phyloP scores from a whole-genome alignment of 495 filamentous ascomycete species.

The Aspergillus panamensis region DNA sequence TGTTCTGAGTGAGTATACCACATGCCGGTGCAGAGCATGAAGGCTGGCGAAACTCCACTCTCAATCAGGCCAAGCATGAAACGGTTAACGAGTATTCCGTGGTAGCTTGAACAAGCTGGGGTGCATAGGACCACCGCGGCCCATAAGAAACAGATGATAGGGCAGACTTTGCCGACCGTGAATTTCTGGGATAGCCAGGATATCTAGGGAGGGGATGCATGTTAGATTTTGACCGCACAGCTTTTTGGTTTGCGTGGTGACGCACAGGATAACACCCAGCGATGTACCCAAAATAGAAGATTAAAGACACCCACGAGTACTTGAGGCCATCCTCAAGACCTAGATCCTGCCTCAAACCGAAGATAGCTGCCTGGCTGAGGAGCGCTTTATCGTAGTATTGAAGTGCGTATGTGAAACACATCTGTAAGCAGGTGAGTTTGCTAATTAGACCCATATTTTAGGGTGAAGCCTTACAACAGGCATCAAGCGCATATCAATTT shows the following conservation, averaged over 20 bases:
- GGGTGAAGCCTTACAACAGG: conserved; percentile 6
- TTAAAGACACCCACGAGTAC: conserved; percentile 11
- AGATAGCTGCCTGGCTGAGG: conserved; percentile 16
- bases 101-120: conserved; percentile 12
- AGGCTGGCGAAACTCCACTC: conserved; percentile 13
- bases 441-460: neutral
- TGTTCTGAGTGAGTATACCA: conserved; percentile 17
- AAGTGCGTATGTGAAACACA: conserved; percentile 12
- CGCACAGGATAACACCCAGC: conserved; percentile 12
- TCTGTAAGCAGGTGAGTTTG: conserved; percentile 5
- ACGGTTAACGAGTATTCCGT: conserved; percentile 16
- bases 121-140: conserved; percentile 8
- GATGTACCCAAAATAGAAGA: conserved; percentile 19
- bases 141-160: conserved; percentile 15
- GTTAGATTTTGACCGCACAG: neutral
- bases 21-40: conserved; percentile 17
- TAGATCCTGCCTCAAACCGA: conserved; percentile 11
- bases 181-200: conserved; percentile 14
- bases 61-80: conserved; percentile 13
- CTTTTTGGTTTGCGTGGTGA: neutral
- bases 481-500: conserved; percentile 14
- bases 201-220: conserved; percentile 9
- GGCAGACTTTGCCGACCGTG: conserved; percentile 13
- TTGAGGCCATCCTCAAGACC: conserved; percentile 7
- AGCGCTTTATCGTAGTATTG: conserved; percentile 17